A percentile compares a stretch with the other conserved stretches of the same genome.
phyloP scores from a whole-genome alignment of 2,329 filamentous ascomycete species.

The Gnomoniopsis smithogilvyi region DNA sequence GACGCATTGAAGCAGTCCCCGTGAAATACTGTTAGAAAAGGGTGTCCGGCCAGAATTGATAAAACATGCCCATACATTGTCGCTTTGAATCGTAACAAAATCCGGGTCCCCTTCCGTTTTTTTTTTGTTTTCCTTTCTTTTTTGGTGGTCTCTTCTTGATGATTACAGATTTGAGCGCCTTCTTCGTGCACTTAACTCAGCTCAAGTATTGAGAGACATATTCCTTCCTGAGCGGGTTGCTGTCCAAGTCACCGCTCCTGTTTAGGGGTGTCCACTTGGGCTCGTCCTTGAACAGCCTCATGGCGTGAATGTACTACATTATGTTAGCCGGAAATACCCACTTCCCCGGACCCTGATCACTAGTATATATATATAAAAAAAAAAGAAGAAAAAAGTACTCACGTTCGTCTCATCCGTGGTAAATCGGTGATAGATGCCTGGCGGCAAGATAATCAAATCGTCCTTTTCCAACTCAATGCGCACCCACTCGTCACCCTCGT shows the following conservation, averaged over 20 bases:
- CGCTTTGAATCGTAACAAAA: no score
- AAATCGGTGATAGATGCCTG: slow-evolving; percentile 96
- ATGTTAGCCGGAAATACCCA: not conserved
- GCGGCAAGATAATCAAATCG: slow-evolving; percentile 89
- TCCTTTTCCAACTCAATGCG: slow-evolving; percentile 78
- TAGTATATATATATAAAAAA: no score
- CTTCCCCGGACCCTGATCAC: not conserved
- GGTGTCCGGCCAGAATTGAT: not conserved
- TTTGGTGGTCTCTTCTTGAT: no score
- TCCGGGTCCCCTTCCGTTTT: not conserved
- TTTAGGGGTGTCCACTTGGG: slow-evolving; percentile 97
- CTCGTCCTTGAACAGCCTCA: slow-evolving; percentile 97
- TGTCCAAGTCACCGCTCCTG: slow-evolving; percentile 71
- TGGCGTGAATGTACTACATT: slow-evolving; percentile 82
- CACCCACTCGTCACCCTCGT: slow-evolving; percentile 82
- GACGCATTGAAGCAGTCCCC: not conserved
- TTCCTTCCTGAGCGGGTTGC: slow-evolving; percentile 72
- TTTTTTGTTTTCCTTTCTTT: no score
- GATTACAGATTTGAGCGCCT: not conserved
- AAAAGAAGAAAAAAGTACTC: slow-evolving; percentile 37
- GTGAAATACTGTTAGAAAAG: not conserved
- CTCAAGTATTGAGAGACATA: slow-evolving; percentile 60
- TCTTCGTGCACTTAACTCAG: not conserved
- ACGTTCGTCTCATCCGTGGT: slow-evolving; percentile 92
- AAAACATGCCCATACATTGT: not conserved